Base-by-base conservation (phyloP, 164 flowering plant species). In the Litsea cubeba region DNA sequence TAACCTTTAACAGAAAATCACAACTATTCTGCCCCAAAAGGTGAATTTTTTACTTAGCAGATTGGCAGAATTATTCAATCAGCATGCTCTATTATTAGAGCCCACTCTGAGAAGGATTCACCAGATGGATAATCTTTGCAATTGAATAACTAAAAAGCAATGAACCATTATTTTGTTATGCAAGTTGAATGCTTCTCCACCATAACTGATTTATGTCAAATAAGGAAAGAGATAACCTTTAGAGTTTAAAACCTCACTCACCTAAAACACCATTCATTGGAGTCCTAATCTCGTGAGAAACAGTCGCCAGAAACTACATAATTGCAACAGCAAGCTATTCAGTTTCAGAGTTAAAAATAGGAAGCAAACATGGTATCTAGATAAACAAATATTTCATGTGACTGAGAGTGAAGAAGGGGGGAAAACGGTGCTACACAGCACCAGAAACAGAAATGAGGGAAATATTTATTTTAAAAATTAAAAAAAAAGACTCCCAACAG, bases 191-290 rank as follows among this genome's bases (percentile, higher is more conserved):
- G 46, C 46, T 40, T 40, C 46, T 40, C 46, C 8, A 40, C 46
- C 46, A 54, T 5, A 54, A 54, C 60, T 15, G 6, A 54, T 54
- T 54, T 54, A 54, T 18, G 17, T 17, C 60, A 54, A 54, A 54
- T 20, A 18, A 20, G 60, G 60, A 40, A 40, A 40, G 46, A 40
- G 8, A 40, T 7, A 8, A 40, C 11, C 10, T 40, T 40, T 6
- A 7, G 46, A 40, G 60, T 20, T 15, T 54, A 20, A 54, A 20
- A 51, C 24, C 22, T 68, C 26, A 70, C 71, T 60, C 78, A 94
- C 98, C 99, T 83, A 95, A 80, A 75, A 95, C 97, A 76, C 99
- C 98, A 77, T 89, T 89, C 97, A 95, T 95, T 26, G 99, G 99
- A 77, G 97, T 93, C 81, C 99, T 85, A 74, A 95, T 95, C 83